Conservation (phyloP, 176 grass and related monocot genomes). For the Hordeum marinum region DNA sequence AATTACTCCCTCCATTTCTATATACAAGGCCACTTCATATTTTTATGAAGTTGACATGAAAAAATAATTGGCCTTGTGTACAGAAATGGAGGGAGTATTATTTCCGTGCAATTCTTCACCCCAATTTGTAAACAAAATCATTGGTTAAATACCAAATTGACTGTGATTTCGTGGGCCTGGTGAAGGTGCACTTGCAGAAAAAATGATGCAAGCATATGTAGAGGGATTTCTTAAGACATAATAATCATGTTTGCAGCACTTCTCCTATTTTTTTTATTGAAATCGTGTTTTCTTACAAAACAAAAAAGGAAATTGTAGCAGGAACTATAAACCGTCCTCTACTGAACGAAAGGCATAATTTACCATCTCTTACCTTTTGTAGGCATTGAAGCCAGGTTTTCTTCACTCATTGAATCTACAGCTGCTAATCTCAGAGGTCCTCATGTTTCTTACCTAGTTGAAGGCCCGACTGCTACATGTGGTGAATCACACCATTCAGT, state of each 20-base stretch:
- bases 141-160: not conserved
- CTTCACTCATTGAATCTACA: slow-evolving; percentile 48
- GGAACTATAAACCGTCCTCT: not conserved
- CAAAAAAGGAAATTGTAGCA: not conserved
- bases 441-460: slow-evolving; percentile 58
- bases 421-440: slow-evolving; percentile 64
- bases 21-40: no score
- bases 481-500: slow-evolving; percentile 38
- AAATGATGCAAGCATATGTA: not conserved
- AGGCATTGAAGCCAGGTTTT: slow-evolving; percentile 51
- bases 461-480: slow-evolving; percentile 43
- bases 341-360: not conserved
- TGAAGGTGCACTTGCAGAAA: not conserved
- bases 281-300: not conserved
- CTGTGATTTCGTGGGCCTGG: not conserved
- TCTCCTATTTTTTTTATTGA: not conserved
- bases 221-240: not conserved
- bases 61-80: no score
- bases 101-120: not conserved
- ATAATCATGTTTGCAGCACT: not conserved
- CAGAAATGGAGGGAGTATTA: no score
- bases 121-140: not conserved
- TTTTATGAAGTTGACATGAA: no score
- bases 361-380: slow-evolving; percentile 21
- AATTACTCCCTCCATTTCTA: no score